Evolutionary conservation across 805 yeast genomes (phyloP).

Genomic region (Lachancea fermentati): DNA sequence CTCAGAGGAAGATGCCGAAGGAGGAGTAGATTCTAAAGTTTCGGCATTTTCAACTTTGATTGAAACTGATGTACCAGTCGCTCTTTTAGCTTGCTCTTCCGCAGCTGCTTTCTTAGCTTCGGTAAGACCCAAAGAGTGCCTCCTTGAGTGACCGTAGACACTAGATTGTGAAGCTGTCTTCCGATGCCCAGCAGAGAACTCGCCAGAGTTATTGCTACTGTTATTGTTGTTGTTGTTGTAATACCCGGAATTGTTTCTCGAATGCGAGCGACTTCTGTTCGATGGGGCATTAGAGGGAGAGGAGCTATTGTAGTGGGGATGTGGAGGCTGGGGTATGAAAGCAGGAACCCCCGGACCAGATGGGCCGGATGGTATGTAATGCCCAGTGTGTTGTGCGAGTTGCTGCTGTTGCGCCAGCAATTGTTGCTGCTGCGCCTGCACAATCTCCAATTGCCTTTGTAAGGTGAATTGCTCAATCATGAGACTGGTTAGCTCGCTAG

Average conservation of each 20-base stretch:
- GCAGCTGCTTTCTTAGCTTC: conserved; percentile 99
- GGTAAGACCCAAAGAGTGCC: conserved; percentile 85
- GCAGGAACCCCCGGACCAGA: conserved; percentile 23
- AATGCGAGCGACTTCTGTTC: conserved; percentile 32
- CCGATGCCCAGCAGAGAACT: conserved; percentile 35
- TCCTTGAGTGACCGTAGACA: conserved; percentile 71
- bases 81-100: conserved; percentile 70
- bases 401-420: conserved; percentile 37
- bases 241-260: conserved; percentile 33
- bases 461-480: conserved; percentile 86
- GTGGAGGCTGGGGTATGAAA: conserved; percentile 27
- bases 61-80: conserved; percentile 18
- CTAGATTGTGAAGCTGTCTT: conserved; percentile 43
- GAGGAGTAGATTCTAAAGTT: conserved; percentile 1
- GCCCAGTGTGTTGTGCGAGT: conserved; percentile 53
- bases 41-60: conserved; percentile 19
- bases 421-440: conserved; percentile 90
- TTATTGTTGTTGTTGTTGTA: conserved; percentile 17
- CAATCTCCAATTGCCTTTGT: conserved; percentile 87
- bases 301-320: conserved; percentile 23
- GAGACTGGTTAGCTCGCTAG: conserved; percentile 87
- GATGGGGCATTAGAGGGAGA: conserved; percentile 8
- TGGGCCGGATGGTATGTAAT: conserved; percentile 35
- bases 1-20: conserved; percentile 11
- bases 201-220: conserved; percentile 7